Base-by-base conservation (phyloP, 2,329 filamentous ascomycete genomes). In the Xylariaceae sp. region DNA sequence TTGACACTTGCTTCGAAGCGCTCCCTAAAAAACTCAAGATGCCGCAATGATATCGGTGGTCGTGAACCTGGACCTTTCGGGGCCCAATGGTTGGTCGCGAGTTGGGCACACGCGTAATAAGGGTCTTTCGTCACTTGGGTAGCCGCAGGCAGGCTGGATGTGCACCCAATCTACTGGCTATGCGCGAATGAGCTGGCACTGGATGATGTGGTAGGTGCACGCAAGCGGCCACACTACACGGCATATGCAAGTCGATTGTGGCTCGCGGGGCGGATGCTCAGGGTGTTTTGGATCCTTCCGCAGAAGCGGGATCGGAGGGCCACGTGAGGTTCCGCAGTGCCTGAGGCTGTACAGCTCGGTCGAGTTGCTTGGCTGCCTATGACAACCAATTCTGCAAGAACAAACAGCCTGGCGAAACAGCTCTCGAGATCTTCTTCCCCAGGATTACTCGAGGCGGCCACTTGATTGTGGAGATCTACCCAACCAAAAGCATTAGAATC, bases 111-210 rank as follows among this genome's bases (percentile, higher is more conserved):
- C 60, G 58, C 52, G 57, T 60, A 57, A 54, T 52, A 54, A 45
- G 47, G 36, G 41, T 47, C 47, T 58, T 55, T 57, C 58, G 58
- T 63, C 53, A 60, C 59, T 62, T 55, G 58, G 60, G 57, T 61
- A 61, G 57, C 59, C 55, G 60, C 52, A 57, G 57, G 56, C 57
- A 63, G 59, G 60, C 57, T 59, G 58, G 59, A 60, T 64, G 61
- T 58, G 56, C 57, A 65, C 60, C 61, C 64, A 69, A 70, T 70
- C 64, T 68, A 72, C 69, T 70, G 64, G 67, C 63, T 66, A 68
- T 70, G 68, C 61, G 70, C 64, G 60, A 64, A 72, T 77, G 74
- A 67, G 74, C 67, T 77, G 73, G 72, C 73, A 77, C 51, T 60
- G 52, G 53, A 58, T 57, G 60, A 64, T 62, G 60, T 68, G 60